Percentiles rank a stretch among this genome's conserved stretches.
Evolutionary conservation across 2,329 filamentous ascomycete species (phyloP).

Genomic region (Pseudogymnoascus sp.): DNA sequence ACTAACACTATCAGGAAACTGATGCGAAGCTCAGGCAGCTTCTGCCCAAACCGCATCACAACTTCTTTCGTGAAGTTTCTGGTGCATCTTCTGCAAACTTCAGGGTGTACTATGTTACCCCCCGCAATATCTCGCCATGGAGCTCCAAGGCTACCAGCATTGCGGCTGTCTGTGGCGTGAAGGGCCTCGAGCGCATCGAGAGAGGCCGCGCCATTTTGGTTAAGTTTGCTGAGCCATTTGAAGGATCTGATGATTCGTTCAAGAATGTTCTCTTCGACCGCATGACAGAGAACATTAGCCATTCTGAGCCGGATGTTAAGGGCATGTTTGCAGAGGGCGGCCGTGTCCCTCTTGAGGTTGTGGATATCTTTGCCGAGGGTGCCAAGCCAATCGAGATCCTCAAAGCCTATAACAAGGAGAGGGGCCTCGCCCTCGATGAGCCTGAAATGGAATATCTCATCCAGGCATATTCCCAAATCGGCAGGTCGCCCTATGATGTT

Average conservation of each 20-base stretch:
- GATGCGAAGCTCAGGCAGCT: slow-evolving; percentile 23
- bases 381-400: slow-evolving; percentile 63
- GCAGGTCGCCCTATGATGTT: slow-evolving; percentile 70
- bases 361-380: slow-evolving; percentile 63
- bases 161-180: slow-evolving; percentile 80
- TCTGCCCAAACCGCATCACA: slow-evolving; percentile 15
- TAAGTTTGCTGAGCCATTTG: slow-evolving; percentile 46
- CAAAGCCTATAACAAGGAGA: slow-evolving; percentile 72
- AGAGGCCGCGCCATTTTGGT: slow-evolving; percentile 72
- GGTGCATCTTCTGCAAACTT: slow-evolving; percentile 10
- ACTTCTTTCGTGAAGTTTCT: slow-evolving; percentile 2
- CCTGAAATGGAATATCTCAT: slow-evolving; percentile 91
- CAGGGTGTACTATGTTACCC: slow-evolving; percentile 55
- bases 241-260: slow-evolving; percentile 45
- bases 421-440: slow-evolving; percentile 79
- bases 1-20: slow-evolving; percentile 16
- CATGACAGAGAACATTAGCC: slow-evolving; percentile 82
- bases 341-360: slow-evolving; percentile 58
- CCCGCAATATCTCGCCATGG: slow-evolving; percentile 90
- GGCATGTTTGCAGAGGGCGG: slow-evolving; percentile 69
- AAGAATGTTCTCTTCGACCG: slow-evolving; percentile 77
- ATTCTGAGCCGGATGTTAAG: slow-evolving; percentile 58
- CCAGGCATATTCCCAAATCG: slow-evolving; percentile 62
- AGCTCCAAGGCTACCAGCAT: slow-evolving; percentile 94
- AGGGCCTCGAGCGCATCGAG: slow-evolving; percentile 70